These are phyloP conservation scores for Fusarium phyllophilum DNA, from an alignment of 2,329 filamentous ascomycete species.

Conservation along the genomic window DNA sequence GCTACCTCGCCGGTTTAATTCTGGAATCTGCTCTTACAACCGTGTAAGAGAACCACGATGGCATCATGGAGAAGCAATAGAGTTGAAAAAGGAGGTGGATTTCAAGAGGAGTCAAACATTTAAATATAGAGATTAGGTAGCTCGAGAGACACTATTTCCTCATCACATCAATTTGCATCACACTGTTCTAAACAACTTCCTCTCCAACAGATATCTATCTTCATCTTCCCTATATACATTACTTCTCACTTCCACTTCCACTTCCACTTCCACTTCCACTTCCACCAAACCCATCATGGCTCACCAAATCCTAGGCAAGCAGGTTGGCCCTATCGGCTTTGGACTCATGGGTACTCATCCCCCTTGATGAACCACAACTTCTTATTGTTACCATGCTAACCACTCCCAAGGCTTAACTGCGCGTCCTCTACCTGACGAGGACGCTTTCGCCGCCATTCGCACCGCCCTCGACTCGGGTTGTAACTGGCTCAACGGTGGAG, in stretches of 20 bases:
- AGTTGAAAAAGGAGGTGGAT: background rate
- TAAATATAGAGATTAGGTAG: slow-evolving; percentile 10
- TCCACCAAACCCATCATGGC: slow-evolving; percentile 27
- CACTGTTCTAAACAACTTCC: background rate
- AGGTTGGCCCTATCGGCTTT: slow-evolving; percentile 40
- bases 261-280: background rate
- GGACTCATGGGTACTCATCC: slow-evolving; percentile 40
- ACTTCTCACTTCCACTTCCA: background rate
- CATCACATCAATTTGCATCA: background rate
- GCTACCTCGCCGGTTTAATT: slow-evolving; percentile 6
- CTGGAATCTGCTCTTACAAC: slow-evolving; percentile 10
- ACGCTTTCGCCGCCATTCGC: slow-evolving; percentile 63
- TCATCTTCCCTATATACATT: background rate
- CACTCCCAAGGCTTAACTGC: slow-evolving; percentile 35
- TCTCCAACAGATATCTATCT: background rate
- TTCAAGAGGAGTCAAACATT: background rate
- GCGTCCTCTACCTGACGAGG: slow-evolving; percentile 42
- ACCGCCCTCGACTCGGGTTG: slow-evolving; percentile 57
- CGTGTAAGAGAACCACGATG: slow-evolving; percentile 8
- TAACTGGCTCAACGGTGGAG: slow-evolving; percentile 66
- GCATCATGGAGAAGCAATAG: slow-evolving; percentile 1
- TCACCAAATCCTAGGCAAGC: slow-evolving; percentile 36
- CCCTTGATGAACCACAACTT: slow-evolving; percentile 25
- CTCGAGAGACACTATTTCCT: background rate
- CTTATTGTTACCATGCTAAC: slow-evolving; percentile 19